Base-by-base conservation (phyloP, 805 yeast genomes). In the Sugiyamaella smithiae region DNA sequence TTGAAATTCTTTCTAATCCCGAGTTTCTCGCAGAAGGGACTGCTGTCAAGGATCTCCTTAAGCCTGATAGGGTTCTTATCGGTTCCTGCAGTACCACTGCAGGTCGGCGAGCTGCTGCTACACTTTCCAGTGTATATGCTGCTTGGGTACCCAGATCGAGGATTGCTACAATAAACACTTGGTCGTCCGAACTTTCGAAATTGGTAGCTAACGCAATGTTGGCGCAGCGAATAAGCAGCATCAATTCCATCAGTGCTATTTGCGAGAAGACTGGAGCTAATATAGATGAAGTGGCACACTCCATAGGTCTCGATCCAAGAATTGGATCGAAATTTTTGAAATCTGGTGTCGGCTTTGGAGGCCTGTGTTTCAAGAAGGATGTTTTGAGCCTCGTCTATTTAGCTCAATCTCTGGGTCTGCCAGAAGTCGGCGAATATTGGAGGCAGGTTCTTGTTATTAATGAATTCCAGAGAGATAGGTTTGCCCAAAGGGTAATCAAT, bases 221-320 rank as follows among this genome's bases (percentile, higher is more conserved):
- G 11, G 65, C 65, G 19, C 65, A 61, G 52, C 55, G 65, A 43
- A 61, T 61, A 52, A 61, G 65, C 20, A 61, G 65, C 46, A 61
- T 61, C 49, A 61, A 61, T 50, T 63, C 65, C 24, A 58, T 61
- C 24, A 61, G 65, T 16, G 65, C 65, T 24, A 55, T 61, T 40
- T 61, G 65, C 42, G 65, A 61, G 50, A 63, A 62, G 16, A 61
- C 65, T 37, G 65, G 65, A 11, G 65, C 65, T 22, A 58, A 61
- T 32, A 62, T 61, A 24, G 65, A 61, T 33, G 65, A 61, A 52
- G 65, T 61, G 20, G 58, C 65, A 9, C 51, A 57, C 48, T 65
- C 65, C 28, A 55, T 57, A 42, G 65, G 65, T 40, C 55, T 58
- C 12, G 65, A 61, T 43, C 35, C 59, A 26, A 59, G 65, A 43